Evolutionary conservation across 2,329 filamentous ascomycete species (phyloP).

Genomic region (Xylariaceae sp.): DNA sequence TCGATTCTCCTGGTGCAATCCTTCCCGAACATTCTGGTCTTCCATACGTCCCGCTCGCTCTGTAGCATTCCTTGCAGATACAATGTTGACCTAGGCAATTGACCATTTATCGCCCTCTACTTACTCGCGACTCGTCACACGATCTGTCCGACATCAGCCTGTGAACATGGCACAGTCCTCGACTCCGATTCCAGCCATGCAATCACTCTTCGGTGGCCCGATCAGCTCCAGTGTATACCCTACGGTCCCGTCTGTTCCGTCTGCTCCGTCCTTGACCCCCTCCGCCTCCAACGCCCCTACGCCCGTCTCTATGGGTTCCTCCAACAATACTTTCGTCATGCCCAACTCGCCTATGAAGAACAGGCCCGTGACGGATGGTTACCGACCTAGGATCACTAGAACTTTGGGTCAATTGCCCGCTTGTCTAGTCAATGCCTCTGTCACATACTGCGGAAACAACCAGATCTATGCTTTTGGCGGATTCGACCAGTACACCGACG

Average conservation of each 20-base stretch:
- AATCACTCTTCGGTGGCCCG: constrained; percentile 27
- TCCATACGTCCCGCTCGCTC: too few relatives aligned
- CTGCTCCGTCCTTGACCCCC: constrained; percentile 21
- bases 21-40: too few relatives aligned
- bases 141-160: background rate
- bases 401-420: constrained; percentile 77
- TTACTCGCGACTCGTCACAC: too few relatives aligned
- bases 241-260: constrained; percentile 17
- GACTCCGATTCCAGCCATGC: constrained; percentile 14
- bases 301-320: constrained; percentile 45
- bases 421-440: constrained; percentile 93
- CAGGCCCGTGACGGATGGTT: constrained; percentile 59
- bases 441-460: constrained; percentile 97
- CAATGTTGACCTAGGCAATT: too few relatives aligned
- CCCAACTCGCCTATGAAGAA: constrained; percentile 71
- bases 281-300: constrained; percentile 32
- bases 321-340: constrained; percentile 83
- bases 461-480: constrained; percentile 97
- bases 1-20: too few relatives aligned
- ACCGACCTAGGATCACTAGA: constrained; percentile 75
- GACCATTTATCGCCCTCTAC: too few relatives aligned
- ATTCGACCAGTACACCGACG: constrained; percentile 97
- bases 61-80: too few relatives aligned
- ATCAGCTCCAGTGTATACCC: constrained; percentile 13
- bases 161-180: constrained; percentile 20